These are phyloP conservation scores for Fraxinus angustifolia DNA, from an alignment of 305 asterid species.

Conservation along the genomic window DNA sequence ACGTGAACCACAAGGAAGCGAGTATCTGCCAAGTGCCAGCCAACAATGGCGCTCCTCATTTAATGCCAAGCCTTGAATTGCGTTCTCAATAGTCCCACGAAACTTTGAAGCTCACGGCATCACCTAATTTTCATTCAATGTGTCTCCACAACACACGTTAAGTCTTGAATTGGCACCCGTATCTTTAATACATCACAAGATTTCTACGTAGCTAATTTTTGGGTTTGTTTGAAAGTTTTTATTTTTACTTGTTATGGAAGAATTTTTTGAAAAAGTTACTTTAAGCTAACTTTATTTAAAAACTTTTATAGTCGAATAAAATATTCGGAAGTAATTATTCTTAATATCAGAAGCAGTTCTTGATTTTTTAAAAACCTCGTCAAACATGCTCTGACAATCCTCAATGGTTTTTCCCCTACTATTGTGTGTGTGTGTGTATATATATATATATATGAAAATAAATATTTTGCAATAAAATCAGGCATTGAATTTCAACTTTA, in stretches of 20 bases:
- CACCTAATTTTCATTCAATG: not conserved
- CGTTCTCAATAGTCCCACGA: not conserved
- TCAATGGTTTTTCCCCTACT: no score
- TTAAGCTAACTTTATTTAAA: no score
- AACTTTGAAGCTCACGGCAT: not conserved
- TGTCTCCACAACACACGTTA: not conserved
- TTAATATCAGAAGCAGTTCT: no score
- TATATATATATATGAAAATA: not conserved
- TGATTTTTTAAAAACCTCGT: no score
- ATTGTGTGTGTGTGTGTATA: no score
- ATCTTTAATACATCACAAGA: not conserved
- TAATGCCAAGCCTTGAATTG: not conserved
- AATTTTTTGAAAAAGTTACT: no score
- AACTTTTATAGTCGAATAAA: no score
- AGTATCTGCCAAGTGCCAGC: not conserved
- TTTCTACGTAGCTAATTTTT: not conserved
- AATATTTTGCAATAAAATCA: not conserved
- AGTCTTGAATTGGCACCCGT: not conserved
- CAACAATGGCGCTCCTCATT: not conserved
- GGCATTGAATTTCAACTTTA: no score
- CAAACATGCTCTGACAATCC: not conserved
- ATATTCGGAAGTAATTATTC: no score
- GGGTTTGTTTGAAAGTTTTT: not conserved
- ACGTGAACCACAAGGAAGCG: not conserved
- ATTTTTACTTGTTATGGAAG: no score